Evolutionary conservation across 108 stramenopile genomes (phyloP), one percentile per base, ranked within the genome.

Genomic region (Hondaea fermentalgiana): DNA sequence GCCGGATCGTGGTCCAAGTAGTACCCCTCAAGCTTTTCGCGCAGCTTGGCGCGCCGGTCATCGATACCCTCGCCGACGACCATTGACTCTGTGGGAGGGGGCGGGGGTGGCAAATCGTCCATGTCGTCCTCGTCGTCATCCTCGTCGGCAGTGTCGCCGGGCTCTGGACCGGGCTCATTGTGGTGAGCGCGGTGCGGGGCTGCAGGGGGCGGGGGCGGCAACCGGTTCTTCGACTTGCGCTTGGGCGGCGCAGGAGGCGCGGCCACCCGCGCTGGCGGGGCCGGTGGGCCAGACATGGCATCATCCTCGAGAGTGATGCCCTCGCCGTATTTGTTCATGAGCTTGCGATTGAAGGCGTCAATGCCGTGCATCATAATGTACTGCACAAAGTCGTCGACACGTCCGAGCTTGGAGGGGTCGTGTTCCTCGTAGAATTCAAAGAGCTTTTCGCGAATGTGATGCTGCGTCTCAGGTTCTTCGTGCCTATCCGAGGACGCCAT

Each of bases 321-420:
- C 51, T 83, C 76, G 76, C 76, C 76, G 51, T 83, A 83, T 45
- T 83, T 83, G 76, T 47, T 53, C n/a, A 53, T 25, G 23, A 83
- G 76, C 51, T 83, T 83, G 25, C 76, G 76, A 3, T 83, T 83
- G 76, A 83, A 83, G 49, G 76, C 76, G 12, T 83, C 76, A 23
- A 53, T 0, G 76, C 76, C 76, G 76, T 83, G 76, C n/a, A 83
- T 21, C 76, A 83, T 83, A 23, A 83, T 83, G 3, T 83, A 83
- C 51, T 83, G 76, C 45, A 83, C 76, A 53, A 83, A 83, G 51
- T 83, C 76, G 10, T 8, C 51, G 25, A 83, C 23, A 6, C 76
- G 76, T 16, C 10, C 10, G 76, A 83, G 12, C 28, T 83, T 83
- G 76, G 43, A 45, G 8, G 76, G 76, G 76, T 83, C 76, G 4